These are phyloP conservation scores for Acidomyces sp. DNA, from an alignment of 495 filamentous ascomycete genomes.

Conservation along the genomic window DNA sequence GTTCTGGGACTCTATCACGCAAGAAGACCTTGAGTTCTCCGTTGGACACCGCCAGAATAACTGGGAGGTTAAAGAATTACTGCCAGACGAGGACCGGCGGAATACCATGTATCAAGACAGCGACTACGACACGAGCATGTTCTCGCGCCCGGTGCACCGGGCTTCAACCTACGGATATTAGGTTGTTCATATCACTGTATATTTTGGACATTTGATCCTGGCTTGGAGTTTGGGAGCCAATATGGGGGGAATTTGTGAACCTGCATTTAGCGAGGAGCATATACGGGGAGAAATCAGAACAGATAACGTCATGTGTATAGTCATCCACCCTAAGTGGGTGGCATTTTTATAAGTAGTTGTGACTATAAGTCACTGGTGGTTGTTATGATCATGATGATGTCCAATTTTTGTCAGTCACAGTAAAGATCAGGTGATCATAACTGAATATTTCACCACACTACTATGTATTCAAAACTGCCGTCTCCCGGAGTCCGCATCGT, in stretches of 20 bases:
- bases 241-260: not conserved
- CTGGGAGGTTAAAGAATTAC: constrained; percentile 94
- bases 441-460: too few relatives aligned
- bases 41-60: constrained; percentile 90
- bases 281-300: not conserved
- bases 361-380: too few relatives aligned
- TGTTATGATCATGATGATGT: too few relatives aligned
- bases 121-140: constrained; percentile 48
- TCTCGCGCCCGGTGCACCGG: constrained; percentile 35
- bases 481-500: too few relatives aligned
- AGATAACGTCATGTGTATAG: too few relatives aligned
- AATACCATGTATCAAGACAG: constrained; percentile 65
- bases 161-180: constrained; percentile 18
- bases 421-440: too few relatives aligned
- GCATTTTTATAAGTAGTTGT: too few relatives aligned
- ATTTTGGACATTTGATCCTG: not conserved
- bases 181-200: not conserved
- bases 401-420: too few relatives aligned
- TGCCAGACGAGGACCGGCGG: constrained; percentile 78
- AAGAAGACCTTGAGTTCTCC: constrained; percentile 95
- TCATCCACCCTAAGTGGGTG: too few relatives aligned
- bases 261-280: not conserved
- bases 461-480: too few relatives aligned
- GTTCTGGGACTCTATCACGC: constrained; percentile 99
- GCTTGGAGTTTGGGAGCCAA: not conserved